Base-by-base conservation (phyloP, 495 filamentous ascomycete species). In the Glonium stellatum region DNA sequence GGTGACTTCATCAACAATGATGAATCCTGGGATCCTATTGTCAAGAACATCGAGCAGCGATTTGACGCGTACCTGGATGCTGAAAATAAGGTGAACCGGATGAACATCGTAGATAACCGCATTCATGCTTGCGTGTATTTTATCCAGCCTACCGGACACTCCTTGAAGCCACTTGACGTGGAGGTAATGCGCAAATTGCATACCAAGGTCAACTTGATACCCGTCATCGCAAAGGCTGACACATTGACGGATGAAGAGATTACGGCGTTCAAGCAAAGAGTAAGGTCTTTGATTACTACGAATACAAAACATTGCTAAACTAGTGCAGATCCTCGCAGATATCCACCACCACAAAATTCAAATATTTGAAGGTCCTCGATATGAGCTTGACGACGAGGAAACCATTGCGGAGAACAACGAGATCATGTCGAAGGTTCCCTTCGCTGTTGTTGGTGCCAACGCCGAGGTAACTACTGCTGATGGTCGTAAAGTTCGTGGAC, bases 1-100 rank as follows among this genome's bases (percentile, higher is more conserved):
- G 93, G 93, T 67, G 93, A 98, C 77, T 97, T 97, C 70, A 95
- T 98, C 65, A 97, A 98, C 85, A 98, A 98, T 70, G 95, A 97
- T 67, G 93, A 96, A 75, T 98, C 93, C 22, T 98, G 93, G 93
- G 81, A 92, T 67, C 93, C 93, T 46, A 98, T 98, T 78, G 86
- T 96, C 61, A 92, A 98, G 79, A 96, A 97, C 82, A 97, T 98
- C 67, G 95, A 98, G 80, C 89, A 95, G 79, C 87, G 93, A 62
- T 98, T 95, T 71, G 93, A 98, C 73, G 89, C 93, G 48, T 98
- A 97, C 73, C 80, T 97, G 23, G 95, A 98, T 77, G 92, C 93
- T 47, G 93, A 98, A 81, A 97, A 98, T 83, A 98, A 97, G 86
- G 90, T 98, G 71, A 98, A 98, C 80, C 87, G 93, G 63, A 95